Base-by-base conservation (phyloP, 129 eudicot species). In the Artemisia tridentata region DNA sequence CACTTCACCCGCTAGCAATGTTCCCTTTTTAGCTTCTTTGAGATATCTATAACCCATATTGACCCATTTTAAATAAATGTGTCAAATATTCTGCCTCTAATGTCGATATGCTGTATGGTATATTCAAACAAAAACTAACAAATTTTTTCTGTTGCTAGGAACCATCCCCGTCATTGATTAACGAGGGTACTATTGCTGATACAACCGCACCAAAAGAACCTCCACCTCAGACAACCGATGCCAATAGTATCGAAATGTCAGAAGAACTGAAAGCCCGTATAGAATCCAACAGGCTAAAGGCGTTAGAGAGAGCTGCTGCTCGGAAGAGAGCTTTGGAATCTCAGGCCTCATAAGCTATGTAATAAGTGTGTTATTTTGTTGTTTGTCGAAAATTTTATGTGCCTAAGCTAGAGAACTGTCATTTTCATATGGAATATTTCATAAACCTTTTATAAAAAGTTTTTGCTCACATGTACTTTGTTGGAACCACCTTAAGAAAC, bases 271-370 rank as follows among this genome's bases (percentile, higher is more conserved):
- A 78, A 75, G 88, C 88, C 50, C 95, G 88, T 10, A 93, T 93
- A 85, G 97, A 87, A 82, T 80, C 89, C 11, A 89, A 87, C 83
- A 85, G 90, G 80, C 56, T 81, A 55, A 90, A 81, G 87, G 99
- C 97, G 13, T 80, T 93, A 65, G 96, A 90, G 80, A 84, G 86
- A 76, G 97, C 93, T 52, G 95, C 96, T 82, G 93, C 93, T 73
- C 84, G 92, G n/a, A 65, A 74, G 18, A 81, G 80, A 18, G 56
- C 75, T 76, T 67, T 75, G 54, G 79, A 83, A 68, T 59, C 71
- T 15, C 77, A 71, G 77, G 58, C 52, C 12, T 53, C 72, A 7
- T 78, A n/a, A 38, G 10, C 18, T 7, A 38, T 7, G 31, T 21
- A 64, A 14, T n/a, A 47, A 19, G 18, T 38, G 54, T 45, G 65